phyloP scores from a whole-genome alignment of 2,329 filamentous ascomycete species.

The Exserohilum rostratum region DNA sequence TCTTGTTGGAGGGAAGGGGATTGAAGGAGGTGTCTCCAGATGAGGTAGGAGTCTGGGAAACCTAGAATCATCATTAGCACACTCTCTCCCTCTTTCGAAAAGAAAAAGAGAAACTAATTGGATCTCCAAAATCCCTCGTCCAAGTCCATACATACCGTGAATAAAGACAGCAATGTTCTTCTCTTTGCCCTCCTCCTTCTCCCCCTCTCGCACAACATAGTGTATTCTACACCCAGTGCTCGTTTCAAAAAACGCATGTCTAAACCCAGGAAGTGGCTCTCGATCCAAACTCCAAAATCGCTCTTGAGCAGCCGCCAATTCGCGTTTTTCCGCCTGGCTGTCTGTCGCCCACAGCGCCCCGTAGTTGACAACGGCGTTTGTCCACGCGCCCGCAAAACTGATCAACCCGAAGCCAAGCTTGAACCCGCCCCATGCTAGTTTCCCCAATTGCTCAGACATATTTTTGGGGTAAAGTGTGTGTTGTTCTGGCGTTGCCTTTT shows the following conservation, averaged over 20 bases:
- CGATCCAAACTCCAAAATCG: slow-evolving; percentile 61
- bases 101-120: background rate
- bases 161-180: slow-evolving; percentile 59
- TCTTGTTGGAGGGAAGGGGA: slow-evolving; percentile 49
- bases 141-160: slow-evolving; percentile 51
- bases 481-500: no score
- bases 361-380: slow-evolving; percentile 32
- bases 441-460: slow-evolving; percentile 16
- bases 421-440: slow-evolving; percentile 34
- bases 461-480: background rate
- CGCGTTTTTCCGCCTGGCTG: slow-evolving; percentile 33
- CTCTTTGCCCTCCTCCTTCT: slow-evolving; percentile 17
- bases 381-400: slow-evolving; percentile 29
- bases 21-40: slow-evolving; percentile 59
- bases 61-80: slow-evolving; percentile 32
- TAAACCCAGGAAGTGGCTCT: slow-evolving; percentile 52
- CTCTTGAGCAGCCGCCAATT: slow-evolving; percentile 53
- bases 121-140: background rate
- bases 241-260: slow-evolving; percentile 60
- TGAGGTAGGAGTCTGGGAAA: slow-evolving; percentile 63
- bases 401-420: slow-evolving; percentile 42
- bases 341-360: slow-evolving; percentile 36
- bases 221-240: slow-evolving; percentile 60
- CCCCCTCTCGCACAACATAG: slow-evolving; percentile 54
- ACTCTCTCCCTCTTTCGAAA: background rate